A percentile compares a stretch with the other conserved stretches of the same genome.
Evolutionary conservation across 1,139 yeast genomes (phyloP).

Genomic region (Geotrichum cucujoidarum): DNA sequence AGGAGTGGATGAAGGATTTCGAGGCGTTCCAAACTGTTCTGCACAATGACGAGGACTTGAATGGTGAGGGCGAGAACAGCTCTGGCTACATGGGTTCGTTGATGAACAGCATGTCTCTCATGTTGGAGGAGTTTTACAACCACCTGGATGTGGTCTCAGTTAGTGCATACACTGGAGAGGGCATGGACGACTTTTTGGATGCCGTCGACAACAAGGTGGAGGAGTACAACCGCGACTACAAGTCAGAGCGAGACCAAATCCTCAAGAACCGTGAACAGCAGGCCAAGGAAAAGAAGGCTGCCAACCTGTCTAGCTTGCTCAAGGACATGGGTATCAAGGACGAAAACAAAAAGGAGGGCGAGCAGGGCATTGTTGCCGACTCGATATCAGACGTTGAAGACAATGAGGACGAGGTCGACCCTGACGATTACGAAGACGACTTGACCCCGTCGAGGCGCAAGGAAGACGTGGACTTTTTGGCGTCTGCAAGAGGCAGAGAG

Average conservation of each 20-base stretch:
- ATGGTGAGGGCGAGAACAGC: conserved; percentile 62
- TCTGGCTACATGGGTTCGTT: conserved; percentile 93
- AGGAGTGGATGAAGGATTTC: conserved; percentile 97
- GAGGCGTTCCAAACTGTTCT: conserved; percentile 84
- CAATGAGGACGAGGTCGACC: conserved; percentile 41
- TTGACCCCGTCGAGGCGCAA: conserved; percentile 32
- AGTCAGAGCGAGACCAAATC: conserved; percentile 80
- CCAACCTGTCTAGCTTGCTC: conserved; percentile 67
- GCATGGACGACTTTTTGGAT: conserved; percentile 81
- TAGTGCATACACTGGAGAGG: conserved; percentile 87
- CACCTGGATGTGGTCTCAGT: conserved; percentile 89
- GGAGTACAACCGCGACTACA: conserved; percentile 79
- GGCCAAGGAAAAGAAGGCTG: conserved; percentile 67
- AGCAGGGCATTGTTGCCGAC: conserved; percentile 40
- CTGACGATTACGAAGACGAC: conserved; percentile 38
- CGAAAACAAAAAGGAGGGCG: conserved; percentile 21
- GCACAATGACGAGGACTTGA: conserved; percentile 51
- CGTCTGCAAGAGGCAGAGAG: conserved; percentile 45
- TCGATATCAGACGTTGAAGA: conserved; percentile 66
- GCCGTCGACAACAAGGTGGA: conserved; percentile 83
- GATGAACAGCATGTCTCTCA: conserved; percentile 89
- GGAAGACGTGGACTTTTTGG: conserved; percentile 18
- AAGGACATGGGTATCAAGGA: conserved; percentile 69
- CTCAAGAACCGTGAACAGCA: conserved; percentile 70
- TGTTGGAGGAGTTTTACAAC: conserved; percentile 94